phyloP scores from a whole-genome alignment of 2,329 filamentous ascomycete species.

The Colletotrichum brevisporum region DNA sequence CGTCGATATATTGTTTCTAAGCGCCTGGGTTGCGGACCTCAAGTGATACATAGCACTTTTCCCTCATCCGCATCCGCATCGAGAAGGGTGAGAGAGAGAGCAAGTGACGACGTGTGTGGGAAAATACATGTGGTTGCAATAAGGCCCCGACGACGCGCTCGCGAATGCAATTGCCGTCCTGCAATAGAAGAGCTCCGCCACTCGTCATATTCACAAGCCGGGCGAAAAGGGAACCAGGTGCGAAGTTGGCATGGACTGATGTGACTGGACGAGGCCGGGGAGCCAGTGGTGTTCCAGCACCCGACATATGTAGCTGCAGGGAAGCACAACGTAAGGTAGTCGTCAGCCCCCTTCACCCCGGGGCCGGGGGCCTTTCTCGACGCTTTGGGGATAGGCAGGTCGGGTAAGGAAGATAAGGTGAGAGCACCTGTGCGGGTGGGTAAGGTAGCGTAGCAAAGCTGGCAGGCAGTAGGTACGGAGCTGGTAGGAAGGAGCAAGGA shows the following conservation, averaged over 20 bases:
- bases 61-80: neutral
- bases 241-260: conserved; percentile 24
- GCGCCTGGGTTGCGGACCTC: neutral
- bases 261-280: conserved; percentile 17
- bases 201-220: conserved; percentile 28
- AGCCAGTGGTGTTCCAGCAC: conserved; percentile 18
- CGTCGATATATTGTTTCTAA: conserved; percentile 1
- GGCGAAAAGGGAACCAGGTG: conserved; percentile 23
- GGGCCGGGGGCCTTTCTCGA: neutral
- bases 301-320: conserved; percentile 19
- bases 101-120: neutral
- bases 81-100: neutral
- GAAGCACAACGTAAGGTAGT: conserved; percentile 17
- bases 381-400: conserved; percentile 8
- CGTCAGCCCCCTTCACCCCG: conserved; percentile 1
- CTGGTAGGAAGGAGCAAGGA: neutral
- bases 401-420: conserved; percentile 19
- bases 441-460: neutral
- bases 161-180: conserved; percentile 14
- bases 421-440: neutral
- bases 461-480: neutral
- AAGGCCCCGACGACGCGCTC: neutral
- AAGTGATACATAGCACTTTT: neutral
- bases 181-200: conserved; percentile 36
- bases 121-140: conserved; percentile 22